Conservation (phyloP, 2,329 filamentous ascomycete species). For the Aspergillus persii region DNA sequence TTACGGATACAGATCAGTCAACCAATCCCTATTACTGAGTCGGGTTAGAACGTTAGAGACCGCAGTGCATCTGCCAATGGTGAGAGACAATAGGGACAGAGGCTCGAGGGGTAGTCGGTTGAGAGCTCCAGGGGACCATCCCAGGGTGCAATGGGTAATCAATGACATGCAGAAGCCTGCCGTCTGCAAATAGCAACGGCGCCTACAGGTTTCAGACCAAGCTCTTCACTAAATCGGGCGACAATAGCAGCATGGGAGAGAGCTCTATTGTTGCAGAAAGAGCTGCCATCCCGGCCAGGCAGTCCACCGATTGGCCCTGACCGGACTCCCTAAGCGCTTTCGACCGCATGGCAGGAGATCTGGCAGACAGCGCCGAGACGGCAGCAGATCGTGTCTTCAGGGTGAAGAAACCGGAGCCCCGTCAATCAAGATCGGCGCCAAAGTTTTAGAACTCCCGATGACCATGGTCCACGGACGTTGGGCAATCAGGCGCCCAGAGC, state of each 20-base stretch:
- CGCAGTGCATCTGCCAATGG: not conserved
- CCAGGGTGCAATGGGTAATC: not conserved
- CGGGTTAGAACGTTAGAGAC: not conserved
- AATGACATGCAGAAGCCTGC: slow-evolving; percentile 4
- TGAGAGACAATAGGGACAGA: not conserved
- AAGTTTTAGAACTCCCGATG: not conserved
- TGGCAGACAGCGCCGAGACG: not conserved
- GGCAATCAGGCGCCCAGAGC: not conserved
- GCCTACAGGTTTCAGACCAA: slow-evolving; percentile 13
- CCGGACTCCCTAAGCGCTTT: slow-evolving; percentile 7
- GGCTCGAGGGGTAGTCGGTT: not conserved
- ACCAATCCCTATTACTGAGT: not conserved
- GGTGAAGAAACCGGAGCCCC: not conserved
- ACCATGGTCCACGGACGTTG: not conserved
- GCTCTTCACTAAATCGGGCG: slow-evolving; percentile 5
- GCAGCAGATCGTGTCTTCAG: not conserved
- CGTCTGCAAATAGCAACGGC: slow-evolving; percentile 20
- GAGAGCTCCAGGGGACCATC: not conserved
- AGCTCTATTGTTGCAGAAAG: slow-evolving; percentile 12
- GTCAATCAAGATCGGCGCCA: not conserved
- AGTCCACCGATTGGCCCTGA: slow-evolving; percentile 6
- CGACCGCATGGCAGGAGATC: not conserved
- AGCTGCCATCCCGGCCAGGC: not conserved
- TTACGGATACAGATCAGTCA: slow-evolving; percentile 5
- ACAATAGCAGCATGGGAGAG: not conserved